Evolutionary conservation across 2,329 filamentous ascomycete species (phyloP).

Genomic region (Orbilia javanica): DNA sequence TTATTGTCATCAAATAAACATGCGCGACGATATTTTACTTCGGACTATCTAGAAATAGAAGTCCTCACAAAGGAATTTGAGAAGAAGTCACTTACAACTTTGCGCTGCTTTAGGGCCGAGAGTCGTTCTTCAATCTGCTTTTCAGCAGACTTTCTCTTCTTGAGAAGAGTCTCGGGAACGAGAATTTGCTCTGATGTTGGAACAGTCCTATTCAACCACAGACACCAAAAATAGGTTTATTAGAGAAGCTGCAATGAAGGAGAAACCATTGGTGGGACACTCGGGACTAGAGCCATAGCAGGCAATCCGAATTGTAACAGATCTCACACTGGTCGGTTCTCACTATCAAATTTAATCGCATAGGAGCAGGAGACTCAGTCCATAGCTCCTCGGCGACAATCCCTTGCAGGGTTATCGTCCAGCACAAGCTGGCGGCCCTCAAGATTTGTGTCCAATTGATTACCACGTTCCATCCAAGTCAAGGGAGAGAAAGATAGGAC

Average conservation of each 20-base stretch:
- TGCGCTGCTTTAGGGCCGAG: slow-evolving; percentile 84
- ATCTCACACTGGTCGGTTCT: slow-evolving; percentile 6
- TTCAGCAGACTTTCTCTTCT: slow-evolving; percentile 99
- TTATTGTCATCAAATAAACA: slow-evolving; percentile 38
- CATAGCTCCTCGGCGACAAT: slow-evolving; percentile 37
- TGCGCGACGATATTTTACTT: neutral
- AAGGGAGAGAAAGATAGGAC: neutral
- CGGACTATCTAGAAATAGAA: neutral
- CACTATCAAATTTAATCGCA: slow-evolving; percentile 52
- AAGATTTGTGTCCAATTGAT: slow-evolving; percentile 17
- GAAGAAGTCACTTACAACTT: slow-evolving; percentile 77
- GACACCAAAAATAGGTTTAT: slow-evolving; percentile 53
- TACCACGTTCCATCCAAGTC: slow-evolving; percentile 6
- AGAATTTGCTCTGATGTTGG: slow-evolving; percentile 95
- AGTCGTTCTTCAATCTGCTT: slow-evolving; percentile 93
- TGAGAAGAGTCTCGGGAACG: slow-evolving; percentile 98
- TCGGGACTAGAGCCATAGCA: neutral
- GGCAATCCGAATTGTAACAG: neutral
- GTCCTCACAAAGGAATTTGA: neutral
- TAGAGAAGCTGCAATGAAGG: slow-evolving; percentile 60
- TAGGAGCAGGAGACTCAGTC: neutral
- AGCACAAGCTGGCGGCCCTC: neutral
- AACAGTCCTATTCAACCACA: slow-evolving; percentile 76
- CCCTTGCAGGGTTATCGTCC: neutral
- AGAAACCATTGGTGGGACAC: slow-evolving; percentile 36